phyloP scores from a whole-genome alignment of 345 rosid species.

The Gynandropsis gynandra region DNA sequence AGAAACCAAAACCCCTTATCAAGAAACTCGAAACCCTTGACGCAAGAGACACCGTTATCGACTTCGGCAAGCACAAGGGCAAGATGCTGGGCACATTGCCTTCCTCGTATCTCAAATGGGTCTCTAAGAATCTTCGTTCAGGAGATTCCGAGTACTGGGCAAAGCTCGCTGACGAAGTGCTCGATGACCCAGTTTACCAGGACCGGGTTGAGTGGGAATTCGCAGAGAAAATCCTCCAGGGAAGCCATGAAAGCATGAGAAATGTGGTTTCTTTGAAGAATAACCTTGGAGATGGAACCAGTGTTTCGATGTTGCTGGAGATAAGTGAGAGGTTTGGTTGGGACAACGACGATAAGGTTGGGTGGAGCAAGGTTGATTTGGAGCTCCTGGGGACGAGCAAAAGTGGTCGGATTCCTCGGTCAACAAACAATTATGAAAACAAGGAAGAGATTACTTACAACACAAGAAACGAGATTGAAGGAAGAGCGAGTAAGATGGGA shows the following conservation, averaged over 20 bases:
- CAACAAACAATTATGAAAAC: neutral
- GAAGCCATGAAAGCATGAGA: conserved; percentile 27
- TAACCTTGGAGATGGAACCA: conserved; percentile 18
- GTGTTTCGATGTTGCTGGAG: conserved; percentile 53
- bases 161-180: conserved; percentile 62
- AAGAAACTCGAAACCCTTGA: conserved; percentile 24
- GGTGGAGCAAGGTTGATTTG: conserved; percentile 60
- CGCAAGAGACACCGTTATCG: conserved; percentile 54
- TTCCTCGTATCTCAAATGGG: conserved; percentile 68
- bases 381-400: conserved; percentile 68
- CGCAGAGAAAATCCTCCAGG: conserved; percentile 46
- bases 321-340: conserved; percentile 79
- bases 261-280: conserved; percentile 1
- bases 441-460: too few relatives aligned
- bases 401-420: conserved; percentile 73
- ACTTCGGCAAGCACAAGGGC: conserved; percentile 77
- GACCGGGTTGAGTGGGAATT: conserved; percentile 82
- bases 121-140: conserved; percentile 59
- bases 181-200: conserved; percentile 51
- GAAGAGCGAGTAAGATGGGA: conserved; percentile 18
- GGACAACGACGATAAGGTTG: conserved; percentile 63
- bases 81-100: conserved; percentile 80
- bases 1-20: conserved; percentile 16
- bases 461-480: neutral
- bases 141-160: conserved; percentile 65